Conservation (phyloP, 164 flowering plant species). For the Nymphaea thermarum region DNA sequence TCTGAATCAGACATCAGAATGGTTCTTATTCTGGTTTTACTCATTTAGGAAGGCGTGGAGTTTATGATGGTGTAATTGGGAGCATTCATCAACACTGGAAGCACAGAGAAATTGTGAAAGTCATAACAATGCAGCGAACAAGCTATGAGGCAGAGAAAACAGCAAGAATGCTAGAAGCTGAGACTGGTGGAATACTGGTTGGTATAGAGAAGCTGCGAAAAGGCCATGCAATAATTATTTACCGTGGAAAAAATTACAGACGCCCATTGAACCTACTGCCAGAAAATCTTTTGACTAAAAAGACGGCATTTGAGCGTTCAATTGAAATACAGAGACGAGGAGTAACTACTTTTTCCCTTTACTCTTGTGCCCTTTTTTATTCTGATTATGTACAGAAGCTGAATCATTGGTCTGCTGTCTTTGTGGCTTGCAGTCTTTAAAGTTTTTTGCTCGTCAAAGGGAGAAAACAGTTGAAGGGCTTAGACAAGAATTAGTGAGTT, state of each 20-base stretch:
- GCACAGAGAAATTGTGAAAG: slow-evolving; percentile 81
- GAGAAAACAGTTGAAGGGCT: background rate
- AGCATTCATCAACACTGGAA: slow-evolving; percentile 93
- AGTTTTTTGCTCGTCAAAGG: slow-evolving; percentile 1
- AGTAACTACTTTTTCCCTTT: slow-evolving; percentile 13
- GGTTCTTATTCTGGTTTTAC: background rate
- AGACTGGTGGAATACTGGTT: slow-evolving; percentile 72
- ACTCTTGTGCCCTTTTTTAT: background rate
- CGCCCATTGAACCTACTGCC: slow-evolving; percentile 40
- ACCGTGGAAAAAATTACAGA: slow-evolving; percentile 83
- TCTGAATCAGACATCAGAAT: too few relatives aligned
- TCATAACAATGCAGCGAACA: slow-evolving; percentile 64
- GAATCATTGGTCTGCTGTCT: background rate
- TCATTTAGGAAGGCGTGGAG: slow-evolving; percentile 74
- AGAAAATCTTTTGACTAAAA: slow-evolving; percentile 50
- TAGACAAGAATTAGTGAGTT: background rate
- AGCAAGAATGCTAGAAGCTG: slow-evolving; percentile 54
- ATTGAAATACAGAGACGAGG: slow-evolving; percentile 81
- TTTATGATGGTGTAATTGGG: slow-evolving; percentile 86
- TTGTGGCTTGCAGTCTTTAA: background rate
- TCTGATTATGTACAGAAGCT: background rate
- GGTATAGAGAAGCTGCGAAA: slow-evolving; percentile 53
- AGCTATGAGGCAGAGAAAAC: slow-evolving; percentile 37
- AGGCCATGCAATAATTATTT: slow-evolving; percentile 80
- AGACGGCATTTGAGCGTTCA: slow-evolving; percentile 57